Evolutionary conservation across 2,329 filamentous ascomycete genomes (phyloP), one percentile per base, ranked within the genome.

Genomic region (Delphinella strobiligena): DNA sequence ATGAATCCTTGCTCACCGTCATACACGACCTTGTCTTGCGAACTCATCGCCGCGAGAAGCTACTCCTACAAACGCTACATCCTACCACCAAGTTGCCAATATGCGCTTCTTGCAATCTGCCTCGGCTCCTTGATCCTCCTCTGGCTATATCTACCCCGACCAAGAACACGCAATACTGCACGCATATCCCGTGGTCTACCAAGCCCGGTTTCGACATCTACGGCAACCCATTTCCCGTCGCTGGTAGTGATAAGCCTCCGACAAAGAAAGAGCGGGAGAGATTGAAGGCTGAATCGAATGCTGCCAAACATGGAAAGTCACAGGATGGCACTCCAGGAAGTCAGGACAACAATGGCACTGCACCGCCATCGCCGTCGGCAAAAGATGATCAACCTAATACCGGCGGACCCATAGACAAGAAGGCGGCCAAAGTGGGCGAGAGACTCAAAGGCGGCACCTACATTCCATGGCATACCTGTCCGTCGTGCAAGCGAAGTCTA

Each of bases 121-220:
- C 82, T 14, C 74, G 80, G 46, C 67, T 87, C 38, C 71, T 85
- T 48, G 69, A 85, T 53, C 82, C 82, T 14, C 81, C 81, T 0
- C 67, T 71, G 47, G 66, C 78, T 49, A 40, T 50, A 9, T 44
- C 51, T 31, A 63, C 67, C 31, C 60, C 67, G 10, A 61, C 61
- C 14, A 59, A 60, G 40, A 51, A 48, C 29, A 59, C 53, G 1
- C 75, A 80, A 49, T 88, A 87, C 67, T 89, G 83, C 70, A 84
- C 83, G 60, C 78, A 78, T 48, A 77, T 81, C 45, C 82, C 82
- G 0, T 88, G 81, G 66, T 82, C 85, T 45, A 75, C 83, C 49
- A 79, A 82, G 55, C 69, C 76, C 2, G 81, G 81, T 44, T 82
- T 78, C 61, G 82, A 89, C 59, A 84, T 88, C 47, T 87, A 87